These are phyloP conservation scores for Potentilla sterilis DNA, from an alignment of 306 rosid species.

Conservation along the genomic window DNA sequence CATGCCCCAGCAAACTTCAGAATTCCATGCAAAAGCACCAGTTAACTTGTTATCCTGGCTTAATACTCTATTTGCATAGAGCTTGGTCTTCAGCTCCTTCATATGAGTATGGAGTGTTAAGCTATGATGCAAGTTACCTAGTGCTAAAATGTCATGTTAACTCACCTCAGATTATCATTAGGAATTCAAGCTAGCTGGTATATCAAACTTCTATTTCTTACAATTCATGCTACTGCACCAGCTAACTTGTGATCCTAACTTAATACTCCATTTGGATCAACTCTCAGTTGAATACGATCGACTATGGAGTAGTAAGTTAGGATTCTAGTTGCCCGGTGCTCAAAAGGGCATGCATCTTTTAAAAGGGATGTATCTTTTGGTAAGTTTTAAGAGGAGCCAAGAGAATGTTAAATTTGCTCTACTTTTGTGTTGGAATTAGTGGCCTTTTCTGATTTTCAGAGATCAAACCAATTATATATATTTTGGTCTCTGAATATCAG, in stretches of 20 bases:
- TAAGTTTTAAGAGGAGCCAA: background rate
- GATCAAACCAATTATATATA: slow-evolving; percentile 1
- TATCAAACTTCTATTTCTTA: background rate
- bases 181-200: background rate
- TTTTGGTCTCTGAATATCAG: background rate
- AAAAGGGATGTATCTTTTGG: background rate
- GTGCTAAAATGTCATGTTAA: background rate
- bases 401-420: background rate
- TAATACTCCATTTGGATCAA: slow-evolving; percentile 2
- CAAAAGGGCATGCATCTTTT: too few species aligned
- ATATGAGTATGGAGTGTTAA: background rate
- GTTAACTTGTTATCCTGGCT: slow-evolving; percentile 6
- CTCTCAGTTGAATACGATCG: background rate
- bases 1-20: background rate
- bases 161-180: background rate
- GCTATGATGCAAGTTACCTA: background rate
- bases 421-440: background rate
- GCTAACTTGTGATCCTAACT: slow-evolving; percentile 7
- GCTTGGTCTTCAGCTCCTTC: slow-evolving; percentile 1
- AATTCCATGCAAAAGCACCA: background rate
- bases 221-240: slow-evolving; percentile 2
- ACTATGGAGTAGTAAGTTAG: background rate
- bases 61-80: background rate
- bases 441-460: slow-evolving; percentile 4
- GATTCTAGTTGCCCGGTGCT: background rate